phyloP scores from a whole-genome alignment of 2,329 filamentous ascomycete species.

The Penicillium concentricum region DNA sequence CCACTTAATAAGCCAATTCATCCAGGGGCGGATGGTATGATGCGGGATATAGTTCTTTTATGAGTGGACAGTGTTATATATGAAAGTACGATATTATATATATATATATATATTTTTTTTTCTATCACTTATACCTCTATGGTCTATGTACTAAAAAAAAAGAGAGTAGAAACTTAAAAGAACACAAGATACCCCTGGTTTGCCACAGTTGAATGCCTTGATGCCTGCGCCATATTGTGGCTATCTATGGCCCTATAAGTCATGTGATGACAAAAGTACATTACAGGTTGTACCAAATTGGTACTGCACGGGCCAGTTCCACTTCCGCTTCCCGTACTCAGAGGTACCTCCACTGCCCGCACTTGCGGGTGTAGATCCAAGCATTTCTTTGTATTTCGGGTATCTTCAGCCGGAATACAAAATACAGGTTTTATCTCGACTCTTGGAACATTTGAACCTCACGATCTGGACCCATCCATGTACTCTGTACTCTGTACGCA shows the following conservation, averaged over 20 bases:
- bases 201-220: neutral
- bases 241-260: neutral
- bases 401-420: neutral
- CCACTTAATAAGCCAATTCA: conserved; percentile 17
- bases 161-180: neutral
- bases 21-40: conserved; percentile 6
- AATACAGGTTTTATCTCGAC: neutral
- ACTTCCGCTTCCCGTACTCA: conserved; percentile 10
- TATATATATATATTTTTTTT: neutral
- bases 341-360: conserved; percentile 9
- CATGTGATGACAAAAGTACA: neutral
- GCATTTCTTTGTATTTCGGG: neutral
- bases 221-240: neutral
- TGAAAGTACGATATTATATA: neutral
- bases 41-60: neutral
- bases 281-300: neutral
- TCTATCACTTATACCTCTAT: neutral
- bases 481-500: neutral
- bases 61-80: neutral
- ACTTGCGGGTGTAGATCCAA: conserved; percentile 11
- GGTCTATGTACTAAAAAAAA: neutral
- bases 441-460: neutral
- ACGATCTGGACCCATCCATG: neutral
- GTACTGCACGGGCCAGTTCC: conserved; percentile 5
- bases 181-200: neutral